Base-by-base conservation (phyloP, 345 rosid genomes). In the Aquilaria malaccensis region DNA sequence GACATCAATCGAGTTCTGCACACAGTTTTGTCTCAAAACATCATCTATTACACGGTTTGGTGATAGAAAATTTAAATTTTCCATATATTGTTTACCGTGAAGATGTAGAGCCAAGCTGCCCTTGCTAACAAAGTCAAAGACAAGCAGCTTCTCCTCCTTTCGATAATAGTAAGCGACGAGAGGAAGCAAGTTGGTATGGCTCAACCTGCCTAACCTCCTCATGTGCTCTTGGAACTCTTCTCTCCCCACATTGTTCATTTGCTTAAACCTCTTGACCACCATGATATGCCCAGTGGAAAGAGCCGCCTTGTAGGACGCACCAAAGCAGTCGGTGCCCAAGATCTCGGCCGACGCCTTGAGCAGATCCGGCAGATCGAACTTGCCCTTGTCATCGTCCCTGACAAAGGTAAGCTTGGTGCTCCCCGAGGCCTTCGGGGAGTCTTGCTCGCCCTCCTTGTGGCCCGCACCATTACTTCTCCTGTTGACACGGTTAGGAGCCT, bases 241-340 rank as follows among this genome's bases (percentile, higher is more conserved):
- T 66, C 43, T 74, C 30, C 89, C 91, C 14, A 75, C 81, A 57
- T 83, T 94, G 51, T 94, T 86, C 96, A 90, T 86, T 62, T 90
- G 80, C 74, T 85, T 85, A 67, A 79, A 86, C 66, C 99, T 80
- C 80, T 90, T 94, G 6, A 90, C 99, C 41, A 90, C 96, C 99
- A 88, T 83, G 33, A 61, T 32, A 0, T 67, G 11, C n/a, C 91
- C 95, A 0, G 53, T 55, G 0, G 67, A 2, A 6, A 83, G 78
- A 0, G 81, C 75, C 2, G 97, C 85, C 76, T 83, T 94, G 70
- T 94, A 90, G 2, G 97, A 88, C 10, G 85, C 75, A 1, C 97
- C 95, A 45, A 90, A 88, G 78, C 89, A 73, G 1, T 97, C 99
- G 33, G 91, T 90, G 2, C 96, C 96, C 32, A 94, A 41, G 33